Base-by-base conservation (phyloP, 2,329 filamentous ascomycete species). In the Furcasterigmium furcatum region DNA sequence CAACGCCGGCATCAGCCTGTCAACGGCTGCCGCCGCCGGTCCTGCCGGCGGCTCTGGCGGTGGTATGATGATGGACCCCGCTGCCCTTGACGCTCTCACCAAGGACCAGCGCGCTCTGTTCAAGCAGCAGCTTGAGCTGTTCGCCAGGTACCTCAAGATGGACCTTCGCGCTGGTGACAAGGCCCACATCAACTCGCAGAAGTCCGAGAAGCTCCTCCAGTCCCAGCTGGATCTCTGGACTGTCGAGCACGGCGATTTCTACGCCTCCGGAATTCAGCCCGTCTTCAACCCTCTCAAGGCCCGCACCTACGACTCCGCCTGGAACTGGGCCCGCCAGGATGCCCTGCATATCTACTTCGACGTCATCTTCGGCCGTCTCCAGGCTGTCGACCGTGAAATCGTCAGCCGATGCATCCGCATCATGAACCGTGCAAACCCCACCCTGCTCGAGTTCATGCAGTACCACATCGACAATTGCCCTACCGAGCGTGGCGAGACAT, bases 51-150 rank as follows among this genome's bases (percentile, higher is more conserved):
- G 79, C 50, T 81, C 76, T 46, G 80, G 77, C 45, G 87, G 81
- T 54, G 92, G 91, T 63, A 97, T 99, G 94, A 96, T 99, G 89
- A 97, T 99, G 91, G 94, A 99, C 60, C 94, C 94, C 9, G 94
- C 92, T 32, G 94, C 94, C 44, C 86, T 99, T 53, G 94, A 99
- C 65, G 94, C 94, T 13, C 78, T 99, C 44, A 99, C 94, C 60
- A 97, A 97, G 68, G 94, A 97, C 62, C 94, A 99, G 70, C 84
- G 87, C 52, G 87, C 90, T 21, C 78, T 99, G 2, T 97, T 97
- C 84, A 97, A 97, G 79, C 92, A 99, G 65, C 94, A 99, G 66
- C 80, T 99, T 21, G 94, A 99, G 73, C 78, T 96, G 18, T 88
- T 95, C 55, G 94, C 94, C 5, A 82, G 92, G 58, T 99, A 99